Evolutionary conservation across 2,329 filamentous ascomycete species (phyloP).

Genomic region (Cytospora leucostoma): DNA sequence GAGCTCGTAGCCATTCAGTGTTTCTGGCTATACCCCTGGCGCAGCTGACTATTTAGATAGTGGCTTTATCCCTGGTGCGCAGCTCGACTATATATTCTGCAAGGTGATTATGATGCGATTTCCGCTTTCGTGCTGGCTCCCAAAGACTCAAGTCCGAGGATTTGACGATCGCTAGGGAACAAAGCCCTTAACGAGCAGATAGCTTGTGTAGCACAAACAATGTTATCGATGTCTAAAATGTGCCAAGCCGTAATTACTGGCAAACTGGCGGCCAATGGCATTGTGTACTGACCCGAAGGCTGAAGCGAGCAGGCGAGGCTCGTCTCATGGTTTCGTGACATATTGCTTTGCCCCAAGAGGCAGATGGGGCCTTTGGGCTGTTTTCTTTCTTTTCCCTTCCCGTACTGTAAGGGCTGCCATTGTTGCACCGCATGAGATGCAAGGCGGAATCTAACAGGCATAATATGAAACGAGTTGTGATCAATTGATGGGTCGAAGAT

Average conservation of each 20-base stretch:
- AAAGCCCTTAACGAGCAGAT: neutral
- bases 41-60: neutral
- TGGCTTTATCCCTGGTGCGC: neutral
- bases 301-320: neutral
- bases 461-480: conserved; percentile 19
- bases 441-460: neutral
- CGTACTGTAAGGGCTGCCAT: neutral
- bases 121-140: neutral
- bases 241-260: conserved; percentile 24
- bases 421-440: conserved; percentile 4
- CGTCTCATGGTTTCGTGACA: neutral
- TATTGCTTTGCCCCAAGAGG: neutral
- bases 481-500: conserved; percentile 1
- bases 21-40: neutral
- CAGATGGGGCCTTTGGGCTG: neutral
- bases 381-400: neutral
- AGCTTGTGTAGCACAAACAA: conserved; percentile 17
- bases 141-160: neutral
- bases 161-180: neutral
- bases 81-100: neutral
- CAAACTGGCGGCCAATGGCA: conserved; percentile 18
- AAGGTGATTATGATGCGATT: neutral
- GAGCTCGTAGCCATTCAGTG: conserved; percentile 5
- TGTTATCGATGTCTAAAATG: conserved; percentile 21
- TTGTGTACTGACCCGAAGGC: conserved; percentile 18